Conservation (phyloP, 2,329 filamentous ascomycete genomes). For the Aspergillus sp. region DNA sequence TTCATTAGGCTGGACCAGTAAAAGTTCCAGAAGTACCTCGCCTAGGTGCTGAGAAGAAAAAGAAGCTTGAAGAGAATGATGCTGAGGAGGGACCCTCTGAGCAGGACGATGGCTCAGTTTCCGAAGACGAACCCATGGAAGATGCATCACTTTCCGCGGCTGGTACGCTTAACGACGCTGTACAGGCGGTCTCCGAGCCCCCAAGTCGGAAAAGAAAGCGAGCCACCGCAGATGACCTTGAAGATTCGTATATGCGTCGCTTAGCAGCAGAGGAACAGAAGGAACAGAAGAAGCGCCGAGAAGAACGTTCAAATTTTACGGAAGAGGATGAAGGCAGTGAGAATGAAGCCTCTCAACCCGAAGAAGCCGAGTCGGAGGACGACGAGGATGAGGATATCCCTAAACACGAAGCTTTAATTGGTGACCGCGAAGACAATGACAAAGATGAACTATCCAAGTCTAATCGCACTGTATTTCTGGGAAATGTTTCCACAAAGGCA, state of each 20-base stretch:
- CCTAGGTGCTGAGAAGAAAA: slow-evolving; percentile 21
- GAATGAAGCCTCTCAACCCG: slow-evolving; percentile 18
- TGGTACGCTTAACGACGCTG: slow-evolving; percentile 52
- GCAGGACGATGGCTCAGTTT: slow-evolving; percentile 26
- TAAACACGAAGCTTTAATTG: slow-evolving; percentile 40
- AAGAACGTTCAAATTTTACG: slow-evolving; percentile 39
- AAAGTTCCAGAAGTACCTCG: slow-evolving; percentile 31
- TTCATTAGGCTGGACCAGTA: slow-evolving; percentile 39
- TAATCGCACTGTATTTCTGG: slow-evolving; percentile 84
- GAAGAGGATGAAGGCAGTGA: slow-evolving; percentile 41
- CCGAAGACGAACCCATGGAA: slow-evolving; percentile 41
- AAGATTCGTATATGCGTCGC: slow-evolving; percentile 46
- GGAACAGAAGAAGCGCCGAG: slow-evolving; percentile 33
- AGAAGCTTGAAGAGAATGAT: slow-evolving; percentile 21
- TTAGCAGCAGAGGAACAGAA: slow-evolving; percentile 44
- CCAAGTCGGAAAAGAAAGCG: slow-evolving; percentile 55
- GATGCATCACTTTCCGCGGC: slow-evolving; percentile 43
- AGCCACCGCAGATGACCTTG: slow-evolving; percentile 47
- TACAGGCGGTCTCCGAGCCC: slow-evolving; percentile 19
- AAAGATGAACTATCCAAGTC: slow-evolving; percentile 74
- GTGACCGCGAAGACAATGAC: slow-evolving; percentile 35
- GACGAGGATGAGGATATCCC: slow-evolving; percentile 36
- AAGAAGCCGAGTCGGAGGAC: slow-evolving; percentile 30
- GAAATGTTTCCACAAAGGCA: slow-evolving; percentile 81
- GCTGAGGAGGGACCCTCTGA: slow-evolving; percentile 28